Evolutionary conservation across 768 basidiomycete species (phyloP), one percentile per base, ranked within the genome.

Genomic region (Russula lepida): DNA sequence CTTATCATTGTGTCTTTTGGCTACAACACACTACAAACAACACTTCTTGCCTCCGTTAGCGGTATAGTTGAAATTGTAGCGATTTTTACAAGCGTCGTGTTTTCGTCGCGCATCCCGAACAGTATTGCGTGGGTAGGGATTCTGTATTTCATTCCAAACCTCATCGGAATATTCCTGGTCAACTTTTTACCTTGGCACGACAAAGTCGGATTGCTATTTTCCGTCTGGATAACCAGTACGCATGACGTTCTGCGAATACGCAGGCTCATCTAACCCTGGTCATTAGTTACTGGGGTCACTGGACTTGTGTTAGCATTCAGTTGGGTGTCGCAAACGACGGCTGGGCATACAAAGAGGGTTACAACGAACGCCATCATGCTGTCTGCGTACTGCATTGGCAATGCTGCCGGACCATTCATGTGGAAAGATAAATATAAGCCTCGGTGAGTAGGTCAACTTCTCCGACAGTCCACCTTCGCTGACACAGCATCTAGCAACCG

Each of bases 321-420:
- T 3, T 89, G 88, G 88, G 67, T 87, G 13, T 81, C 80, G 1
- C 79, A 71, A 44, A 81, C 86, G 6, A 88, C 85, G 0, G 81
- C 85, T 0, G 87, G 85, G 0, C 87, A 88, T 67, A 89, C 87
- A 32, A 88, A 88, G 72, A 77, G 79, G 62, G 78, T 90, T 0
- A 85, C 88, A 28, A 64, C 73, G 65, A 89, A 90, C 67, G 86
- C 89, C 0, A 82, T 91, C 64, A 79, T 89, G 78, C 76, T 91
- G 9, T 79, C 79, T 41, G 84, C 86, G 1, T 91, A 89, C 68
- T 83, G 83, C 65, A 63, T 84, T 23, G 81, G 82, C 30, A 89
- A 90, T 59, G 74, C 85, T 2, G 81, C 80, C 0, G 83, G 82
- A 19, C 87, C 88, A 0, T 85, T 88, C 67, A 87, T 90, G 85